Percentiles rank a stretch among this genome's conserved stretches.
phyloP scores from a whole-genome alignment of 2,329 filamentous ascomycete species.

The Lomentospora prolificans region DNA sequence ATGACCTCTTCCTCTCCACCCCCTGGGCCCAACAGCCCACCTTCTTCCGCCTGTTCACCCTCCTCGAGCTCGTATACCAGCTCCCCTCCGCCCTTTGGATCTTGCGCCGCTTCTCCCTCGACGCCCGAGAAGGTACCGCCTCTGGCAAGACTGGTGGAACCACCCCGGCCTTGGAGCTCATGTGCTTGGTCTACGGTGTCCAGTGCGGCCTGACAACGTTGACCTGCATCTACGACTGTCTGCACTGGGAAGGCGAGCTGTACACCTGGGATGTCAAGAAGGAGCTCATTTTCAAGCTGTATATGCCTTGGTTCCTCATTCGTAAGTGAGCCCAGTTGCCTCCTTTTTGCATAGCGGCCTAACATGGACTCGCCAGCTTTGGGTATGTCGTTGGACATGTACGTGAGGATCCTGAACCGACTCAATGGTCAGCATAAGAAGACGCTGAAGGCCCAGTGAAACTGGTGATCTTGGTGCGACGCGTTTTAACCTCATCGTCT shows the following conservation, averaged over 20 bases:
- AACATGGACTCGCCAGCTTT: conserved; percentile 26
- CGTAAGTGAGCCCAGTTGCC: no score
- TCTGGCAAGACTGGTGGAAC: conserved; percentile 15
- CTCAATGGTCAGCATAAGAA: not conserved
- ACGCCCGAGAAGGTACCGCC: conserved; percentile 20
- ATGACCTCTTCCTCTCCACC: conserved; percentile 42
- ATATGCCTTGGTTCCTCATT: conserved; percentile 40
- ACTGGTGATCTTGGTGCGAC: not conserved
- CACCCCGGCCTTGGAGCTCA: conserved; percentile 31
- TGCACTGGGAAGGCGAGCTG: conserved; percentile 35
- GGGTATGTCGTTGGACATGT: conserved; percentile 46
- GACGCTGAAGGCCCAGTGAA: conserved; percentile 5
- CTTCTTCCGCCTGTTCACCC: conserved; percentile 43
- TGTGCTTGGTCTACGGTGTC: conserved; percentile 40
- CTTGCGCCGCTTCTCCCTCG: conserved; percentile 26
- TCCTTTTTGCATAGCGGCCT: conserved; percentile 2
- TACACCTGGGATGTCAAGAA: conserved; percentile 34
- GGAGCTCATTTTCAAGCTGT: conserved; percentile 36
- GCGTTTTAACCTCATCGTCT: no score
- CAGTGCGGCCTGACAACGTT: conserved; percentile 41
- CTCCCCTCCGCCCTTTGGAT: conserved; percentile 41
- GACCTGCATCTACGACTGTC: conserved; percentile 40
- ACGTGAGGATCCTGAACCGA: conserved; percentile 32
- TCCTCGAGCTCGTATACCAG: conserved; percentile 39
- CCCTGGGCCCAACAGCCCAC: conserved; percentile 24